Conservation (phyloP, 2,329 filamentous ascomycete genomes). For the Xylaria sp. region DNA sequence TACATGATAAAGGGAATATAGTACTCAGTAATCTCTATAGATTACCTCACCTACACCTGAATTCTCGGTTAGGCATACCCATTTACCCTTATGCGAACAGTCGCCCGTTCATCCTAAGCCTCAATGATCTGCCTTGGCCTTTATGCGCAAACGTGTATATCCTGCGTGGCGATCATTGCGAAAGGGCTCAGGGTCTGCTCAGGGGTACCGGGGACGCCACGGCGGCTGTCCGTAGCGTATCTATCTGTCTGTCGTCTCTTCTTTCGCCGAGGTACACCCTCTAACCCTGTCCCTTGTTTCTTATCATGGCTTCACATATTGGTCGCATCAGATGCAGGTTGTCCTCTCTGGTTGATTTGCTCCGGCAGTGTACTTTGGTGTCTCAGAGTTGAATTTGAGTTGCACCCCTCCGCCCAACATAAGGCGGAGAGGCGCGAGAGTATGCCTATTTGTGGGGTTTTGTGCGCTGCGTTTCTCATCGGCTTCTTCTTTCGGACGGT, state of each 20-base stretch:
- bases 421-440: conserved; percentile 10
- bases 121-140: conserved; percentile 27
- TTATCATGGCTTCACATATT: conserved; percentile 20
- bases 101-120: conserved; percentile 30
- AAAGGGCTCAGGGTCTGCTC: not conserved
- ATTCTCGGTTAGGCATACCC: not conserved
- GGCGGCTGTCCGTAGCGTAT: conserved; percentile 9
- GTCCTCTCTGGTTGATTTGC: conserved; percentile 14
- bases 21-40: not conserved
- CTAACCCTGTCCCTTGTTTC: conserved; percentile 18
- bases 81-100: conserved; percentile 6
- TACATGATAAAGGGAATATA: not conserved
- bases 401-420: conserved; percentile 8
- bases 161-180: conserved; percentile 4
- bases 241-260: not conserved
- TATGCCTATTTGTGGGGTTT: not conserved
- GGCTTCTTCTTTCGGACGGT: conserved; percentile 9
- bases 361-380: conserved; percentile 1
- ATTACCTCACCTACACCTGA: not conserved
- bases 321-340: conserved; percentile 11
- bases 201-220: conserved; percentile 11
- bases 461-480: not conserved
- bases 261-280: conserved; percentile 24
- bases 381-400: conserved; percentile 19
- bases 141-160: conserved; percentile 27